Conservation (phyloP, 1,284 basidiomycete genomes). For the Microbotryomycetes sp. region DNA sequence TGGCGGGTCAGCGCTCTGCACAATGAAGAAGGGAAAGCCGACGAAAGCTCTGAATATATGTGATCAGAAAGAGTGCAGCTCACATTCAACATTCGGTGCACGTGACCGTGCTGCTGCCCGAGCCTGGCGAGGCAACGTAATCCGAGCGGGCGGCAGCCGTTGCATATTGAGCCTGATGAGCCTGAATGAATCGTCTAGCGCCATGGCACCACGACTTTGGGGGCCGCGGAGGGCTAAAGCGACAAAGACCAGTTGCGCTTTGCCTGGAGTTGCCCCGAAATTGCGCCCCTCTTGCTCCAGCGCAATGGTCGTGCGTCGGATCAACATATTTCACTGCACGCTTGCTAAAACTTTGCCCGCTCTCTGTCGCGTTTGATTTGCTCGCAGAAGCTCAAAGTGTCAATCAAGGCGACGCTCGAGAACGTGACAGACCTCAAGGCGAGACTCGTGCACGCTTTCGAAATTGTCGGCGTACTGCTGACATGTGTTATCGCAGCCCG, state of each 20-base stretch:
- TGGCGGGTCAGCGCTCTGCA: no score
- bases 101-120: neutral
- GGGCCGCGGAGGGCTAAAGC: no score
- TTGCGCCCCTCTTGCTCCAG: neutral
- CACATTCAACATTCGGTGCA: neutral
- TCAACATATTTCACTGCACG: neutral
- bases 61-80: neutral
- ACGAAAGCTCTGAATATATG: no score
- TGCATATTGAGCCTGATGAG: constrained; percentile 18
- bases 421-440: constrained; percentile 21
- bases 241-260: no score
- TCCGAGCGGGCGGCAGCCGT: constrained; percentile 15
- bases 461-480: no score
- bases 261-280: no score
- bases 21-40: no score
- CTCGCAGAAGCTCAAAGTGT: constrained; percentile 25
- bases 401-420: constrained; percentile 30
- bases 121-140: neutral
- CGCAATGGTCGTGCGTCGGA: neutral
- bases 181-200: neutral
- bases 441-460: neutral
- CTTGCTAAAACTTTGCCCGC: neutral
- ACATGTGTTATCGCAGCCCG: constrained; percentile 8
- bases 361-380: neutral
- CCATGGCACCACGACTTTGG: no score